Evolutionary conservation across 805 yeast species (phyloP), one percentile per base, ranked within the genome.

Genomic region (Saccharomycodes ludwigii): DNA sequence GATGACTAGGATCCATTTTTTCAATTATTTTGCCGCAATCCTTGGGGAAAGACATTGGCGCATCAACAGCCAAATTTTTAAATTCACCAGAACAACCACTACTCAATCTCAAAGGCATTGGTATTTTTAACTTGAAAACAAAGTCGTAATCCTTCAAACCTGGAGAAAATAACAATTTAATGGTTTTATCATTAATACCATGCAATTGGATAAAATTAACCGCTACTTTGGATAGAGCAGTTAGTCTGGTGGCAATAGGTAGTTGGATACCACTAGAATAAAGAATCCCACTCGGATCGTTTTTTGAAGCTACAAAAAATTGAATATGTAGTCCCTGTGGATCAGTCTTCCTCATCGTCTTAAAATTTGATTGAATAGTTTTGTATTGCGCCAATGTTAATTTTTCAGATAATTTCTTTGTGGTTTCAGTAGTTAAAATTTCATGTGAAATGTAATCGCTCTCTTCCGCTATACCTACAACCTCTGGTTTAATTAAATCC

Each of bases 141-240:
- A 91, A 74, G 49, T 88, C 94, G 52, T 77, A 91, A 55, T 88
- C 97, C 36, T 68, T 65, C 33, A 80, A 59, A 0, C 94, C 84
- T 2, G 97, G 86, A 0, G 80, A 73, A 56, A 86, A 91, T 26
- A 84, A 54, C 26, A 71, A 50, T 27, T 65, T 68, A 21, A 79
- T 47, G 2, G 66, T 64, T 31, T 59, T 57, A 24, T 53, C 44
- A 31, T 42, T 52, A 12, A 61, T 27, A 3, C 74, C 76, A 32
- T 65, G 64, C 0, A 55, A 54, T 32, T 63, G 63, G 14, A 76
- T 52, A 34, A 79, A 50, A 13, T 66, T 65, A 24, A 71, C 55
- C 0, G 88, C 86, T 18, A 79, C 86, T 40, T 83, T 71, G 2
- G 95, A 71, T 38, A 91, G 65, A 0, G 93, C 86, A 0, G 97